Percentiles rank a stretch among this genome's conserved stretches.
phyloP scores from a whole-genome alignment of 371 early-diverging fungal species.

The Mucor saturninus region DNA sequence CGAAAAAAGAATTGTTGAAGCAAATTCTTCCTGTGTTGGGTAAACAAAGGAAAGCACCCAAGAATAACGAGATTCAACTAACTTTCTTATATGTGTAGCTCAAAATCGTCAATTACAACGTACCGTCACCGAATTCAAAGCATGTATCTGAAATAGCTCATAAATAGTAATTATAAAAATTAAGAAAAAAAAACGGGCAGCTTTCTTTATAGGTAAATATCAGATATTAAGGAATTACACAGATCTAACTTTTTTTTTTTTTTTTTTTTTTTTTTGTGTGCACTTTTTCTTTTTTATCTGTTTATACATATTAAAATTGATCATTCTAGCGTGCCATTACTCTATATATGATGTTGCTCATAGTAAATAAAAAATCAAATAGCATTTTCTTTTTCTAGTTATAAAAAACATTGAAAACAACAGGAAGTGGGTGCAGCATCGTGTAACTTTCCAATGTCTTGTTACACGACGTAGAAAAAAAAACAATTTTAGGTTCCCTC shows the following conservation, averaged over 20 bases:
- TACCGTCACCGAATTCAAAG: conserved; percentile 43
- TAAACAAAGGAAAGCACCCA: conserved; percentile 5
- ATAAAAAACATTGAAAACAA: neutral
- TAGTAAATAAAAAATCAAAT: neutral
- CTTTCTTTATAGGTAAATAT: too few species aligned
- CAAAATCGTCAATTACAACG: conserved; percentile 56
- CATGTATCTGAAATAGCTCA: conserved; percentile 19
- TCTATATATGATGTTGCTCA: too few species aligned
- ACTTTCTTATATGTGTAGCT: conserved; percentile 28
- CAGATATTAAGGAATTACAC: too few species aligned
- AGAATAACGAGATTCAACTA: neutral
- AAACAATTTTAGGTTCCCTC: neutral
- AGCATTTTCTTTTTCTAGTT: neutral
- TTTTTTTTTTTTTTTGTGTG: too few species aligned
- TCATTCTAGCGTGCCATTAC: too few species aligned
- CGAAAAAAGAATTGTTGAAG: conserved; percentile 55
- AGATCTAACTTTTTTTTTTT: too few species aligned
- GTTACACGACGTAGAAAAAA: neutral
- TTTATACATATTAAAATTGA: too few species aligned
- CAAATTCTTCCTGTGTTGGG: conserved; percentile 54
- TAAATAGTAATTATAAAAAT: too few species aligned
- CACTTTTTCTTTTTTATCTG: too few species aligned
- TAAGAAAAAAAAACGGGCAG: too few species aligned
- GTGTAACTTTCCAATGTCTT: conserved; percentile 12
- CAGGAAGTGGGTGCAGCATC: conserved; percentile 26